phyloP scores from a whole-genome alignment of 2,329 filamentous ascomycete genomes.

The Colletotrichum falcatum region DNA sequence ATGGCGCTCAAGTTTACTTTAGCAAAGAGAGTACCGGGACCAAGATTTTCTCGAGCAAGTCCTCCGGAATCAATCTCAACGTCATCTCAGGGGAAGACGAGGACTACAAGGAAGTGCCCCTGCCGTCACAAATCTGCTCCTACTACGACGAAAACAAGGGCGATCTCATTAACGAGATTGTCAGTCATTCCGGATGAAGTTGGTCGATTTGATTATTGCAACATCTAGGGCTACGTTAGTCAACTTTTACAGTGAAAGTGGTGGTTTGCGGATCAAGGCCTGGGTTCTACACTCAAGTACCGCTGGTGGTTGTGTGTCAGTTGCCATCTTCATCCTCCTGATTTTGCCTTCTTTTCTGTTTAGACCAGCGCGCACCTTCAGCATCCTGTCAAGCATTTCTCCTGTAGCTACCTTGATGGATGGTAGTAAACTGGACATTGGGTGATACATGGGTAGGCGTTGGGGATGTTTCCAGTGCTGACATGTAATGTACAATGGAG shows the following conservation, averaged over 20 bases:
- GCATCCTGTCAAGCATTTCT: not conserved
- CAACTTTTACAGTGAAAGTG: not conserved
- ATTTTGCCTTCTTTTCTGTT: not conserved
- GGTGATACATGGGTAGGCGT: not conserved
- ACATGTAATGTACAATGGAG: not conserved
- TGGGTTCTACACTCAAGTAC: not conserved
- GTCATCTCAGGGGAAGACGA: slow-evolving; percentile 77
- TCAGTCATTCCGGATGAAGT: slow-evolving; percentile 87
- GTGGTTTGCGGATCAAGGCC: not conserved
- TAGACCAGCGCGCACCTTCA: not conserved
- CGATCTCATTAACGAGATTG: slow-evolving; percentile 89
- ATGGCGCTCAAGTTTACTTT: slow-evolving; percentile 89
- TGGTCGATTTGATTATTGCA: not conserved
- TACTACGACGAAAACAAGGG: slow-evolving; percentile 77
- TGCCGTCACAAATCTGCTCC: slow-evolving; percentile 91
- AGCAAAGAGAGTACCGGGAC: slow-evolving; percentile 81
- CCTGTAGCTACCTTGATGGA: not conserved
- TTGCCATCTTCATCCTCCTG: not conserved
- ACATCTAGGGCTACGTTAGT: not conserved
- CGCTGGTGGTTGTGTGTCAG: not conserved
- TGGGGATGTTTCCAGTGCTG: not conserved
- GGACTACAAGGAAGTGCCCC: slow-evolving; percentile 87
- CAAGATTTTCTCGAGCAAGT: slow-evolving; percentile 92
- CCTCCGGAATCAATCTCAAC: slow-evolving; percentile 86
- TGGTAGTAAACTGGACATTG: not conserved